phyloP scores from a whole-genome alignment of 2,329 filamentous ascomycete genomes.

The Fusarium sp. region DNA sequence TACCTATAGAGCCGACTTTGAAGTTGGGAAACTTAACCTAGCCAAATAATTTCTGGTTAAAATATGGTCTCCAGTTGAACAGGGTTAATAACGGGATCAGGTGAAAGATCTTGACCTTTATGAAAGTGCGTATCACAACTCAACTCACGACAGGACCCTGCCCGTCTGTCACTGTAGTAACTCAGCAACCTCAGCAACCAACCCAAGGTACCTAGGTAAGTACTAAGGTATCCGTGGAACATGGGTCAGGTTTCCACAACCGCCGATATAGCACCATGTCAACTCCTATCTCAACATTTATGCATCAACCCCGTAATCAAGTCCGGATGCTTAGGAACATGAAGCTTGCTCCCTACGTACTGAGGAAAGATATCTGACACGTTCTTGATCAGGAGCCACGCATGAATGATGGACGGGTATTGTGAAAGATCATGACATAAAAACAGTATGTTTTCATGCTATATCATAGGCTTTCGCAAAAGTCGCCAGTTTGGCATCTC shows the following conservation, averaged over 20 bases:
- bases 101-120: background rate
- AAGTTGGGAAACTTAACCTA: constrained; percentile 10
- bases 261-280: constrained; percentile 16
- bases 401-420: too few relatives aligned
- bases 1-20: background rate
- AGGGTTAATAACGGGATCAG: constrained; percentile 9
- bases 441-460: too few relatives aligned
- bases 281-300: constrained; percentile 6
- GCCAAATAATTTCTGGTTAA: constrained; percentile 14
- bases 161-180: constrained; percentile 23
- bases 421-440: too few relatives aligned
- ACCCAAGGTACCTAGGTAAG: too few relatives aligned
- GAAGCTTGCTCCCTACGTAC: background rate
- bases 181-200: constrained; percentile 19
- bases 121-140: constrained; percentile 6
- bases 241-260: constrained; percentile 11
- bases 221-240: constrained; percentile 14
- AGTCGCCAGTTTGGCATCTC: too few relatives aligned
- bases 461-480: background rate
- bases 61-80: constrained; percentile 10
- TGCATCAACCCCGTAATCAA: constrained; percentile 9
- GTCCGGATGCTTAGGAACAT: background rate
- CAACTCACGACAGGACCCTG: constrained; percentile 6
- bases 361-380: background rate
- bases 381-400: background rate